Base-by-base conservation (phyloP, 2,329 filamentous ascomycete species). In the Paracamarosporium sp. region DNA sequence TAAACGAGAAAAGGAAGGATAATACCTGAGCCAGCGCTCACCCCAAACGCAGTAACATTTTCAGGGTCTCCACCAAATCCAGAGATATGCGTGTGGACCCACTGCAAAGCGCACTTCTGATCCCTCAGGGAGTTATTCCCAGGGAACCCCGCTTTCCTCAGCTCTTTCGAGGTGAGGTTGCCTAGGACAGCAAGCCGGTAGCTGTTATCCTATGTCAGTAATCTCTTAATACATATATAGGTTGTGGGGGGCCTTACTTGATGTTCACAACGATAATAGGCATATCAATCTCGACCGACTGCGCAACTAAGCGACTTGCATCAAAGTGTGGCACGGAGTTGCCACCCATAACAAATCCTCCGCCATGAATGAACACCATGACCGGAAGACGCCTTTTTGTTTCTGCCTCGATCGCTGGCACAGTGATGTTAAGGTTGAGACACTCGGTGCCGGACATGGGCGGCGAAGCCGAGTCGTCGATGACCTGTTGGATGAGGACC, bases 321-420 rank as follows among this genome's bases (percentile, higher is more conserved):
- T 84, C 80, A 62, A 81, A 83, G 43, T 85, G 80, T 0, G 83
- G 83, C 75, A 80, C 83, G 1, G 76, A 81, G 30, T 79, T 82
- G 1, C 80, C 79, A 6, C 83, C 83, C 3, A 81, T 75, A 4
- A 74, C 69, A 44, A 81, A 80, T 0, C 80, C 83, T 4, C 83
- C 83, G 0, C 83, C 83, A 57, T 85, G 82, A 3, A 86, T 78
- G 59, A 83, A 84, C 2, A 82, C 75, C 25, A 85, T 69, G 0
- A 86, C 83, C 0, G 83, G 83, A 2, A 84, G 70, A 4, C 68
- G 72, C 11, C 64, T 67, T 5, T 68, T 72, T 9, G 64, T 68
- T 1, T 25, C 22, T 6, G 8, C 30, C 20, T 9, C 58, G 27
- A 46, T 53, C 25, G 30, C 53, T 2, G 81, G 81, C 0, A 78